These are phyloP conservation scores for Albophoma yamanashiensis DNA, from an alignment of 2,329 filamentous ascomycete species.

Conservation along the genomic window DNA sequence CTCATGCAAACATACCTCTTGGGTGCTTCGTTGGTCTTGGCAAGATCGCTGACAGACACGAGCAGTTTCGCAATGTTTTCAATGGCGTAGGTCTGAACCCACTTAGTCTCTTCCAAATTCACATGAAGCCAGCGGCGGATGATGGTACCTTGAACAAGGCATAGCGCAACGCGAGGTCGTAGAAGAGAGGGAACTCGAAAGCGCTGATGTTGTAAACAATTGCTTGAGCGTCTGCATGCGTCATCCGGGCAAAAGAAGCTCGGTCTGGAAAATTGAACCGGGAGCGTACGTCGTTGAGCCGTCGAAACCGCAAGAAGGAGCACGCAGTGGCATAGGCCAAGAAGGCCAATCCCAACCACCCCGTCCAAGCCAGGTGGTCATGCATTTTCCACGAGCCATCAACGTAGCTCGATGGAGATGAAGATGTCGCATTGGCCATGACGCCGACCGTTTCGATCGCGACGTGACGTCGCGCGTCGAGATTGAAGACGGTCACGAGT, in stretches of 20 bases:
- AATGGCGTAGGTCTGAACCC: conserved; percentile 26
- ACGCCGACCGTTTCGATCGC: not conserved
- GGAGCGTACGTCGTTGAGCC: conserved; percentile 17
- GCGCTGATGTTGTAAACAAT: conserved; percentile 24
- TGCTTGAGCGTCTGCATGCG: conserved; percentile 30
- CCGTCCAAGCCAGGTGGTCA: conserved; percentile 1
- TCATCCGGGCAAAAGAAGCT: conserved; percentile 27
- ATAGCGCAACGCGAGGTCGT: conserved; percentile 24
- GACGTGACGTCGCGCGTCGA: not conserved
- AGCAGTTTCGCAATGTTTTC: conserved; percentile 26
- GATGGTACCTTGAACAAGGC: conserved; percentile 27
- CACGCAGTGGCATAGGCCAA: conserved; percentile 22
- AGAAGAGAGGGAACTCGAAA: conserved; percentile 27
- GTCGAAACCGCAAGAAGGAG: conserved; percentile 23
- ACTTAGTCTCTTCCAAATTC: not conserved
- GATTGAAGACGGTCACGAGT: not conserved
- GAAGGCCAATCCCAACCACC: conserved; percentile 9
- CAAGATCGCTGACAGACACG: conserved; percentile 22
- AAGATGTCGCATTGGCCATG: not conserved
- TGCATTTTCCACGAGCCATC: not conserved
- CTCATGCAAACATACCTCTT: conserved; percentile 21
- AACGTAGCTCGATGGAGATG: not conserved
- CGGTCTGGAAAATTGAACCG: conserved; percentile 22
- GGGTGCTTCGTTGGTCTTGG: conserved; percentile 15
- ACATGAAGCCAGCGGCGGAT: not conserved